phyloP scores from a whole-genome alignment of 139 green algal genomes.

The Tetradesmus obliquus region DNA sequence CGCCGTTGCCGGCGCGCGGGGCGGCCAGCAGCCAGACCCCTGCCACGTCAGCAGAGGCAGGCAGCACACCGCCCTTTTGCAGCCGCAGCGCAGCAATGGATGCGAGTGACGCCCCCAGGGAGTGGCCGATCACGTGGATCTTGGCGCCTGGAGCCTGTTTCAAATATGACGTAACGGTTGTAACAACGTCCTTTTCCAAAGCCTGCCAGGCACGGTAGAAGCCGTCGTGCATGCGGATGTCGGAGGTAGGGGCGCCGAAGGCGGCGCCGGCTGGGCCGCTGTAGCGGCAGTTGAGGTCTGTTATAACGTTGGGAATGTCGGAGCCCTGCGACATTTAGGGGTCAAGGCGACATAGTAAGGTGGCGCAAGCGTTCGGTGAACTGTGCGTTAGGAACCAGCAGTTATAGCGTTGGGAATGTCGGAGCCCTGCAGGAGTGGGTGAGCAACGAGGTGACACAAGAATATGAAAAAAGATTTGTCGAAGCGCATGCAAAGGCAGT shows the following conservation, averaged over 20 bases:
- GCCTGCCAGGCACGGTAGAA: background rate
- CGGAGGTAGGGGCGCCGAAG: background rate
- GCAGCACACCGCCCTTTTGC: background rate
- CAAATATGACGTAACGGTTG: background rate
- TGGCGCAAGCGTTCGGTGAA: no score
- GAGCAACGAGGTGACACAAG: background rate
- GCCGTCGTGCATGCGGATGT: background rate
- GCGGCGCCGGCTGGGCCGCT: background rate
- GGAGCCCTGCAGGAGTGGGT: background rate
- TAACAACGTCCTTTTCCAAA: background rate
- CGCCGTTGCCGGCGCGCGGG: background rate
- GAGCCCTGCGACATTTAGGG: background rate
- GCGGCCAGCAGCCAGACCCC: background rate
- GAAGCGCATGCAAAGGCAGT: background rate
- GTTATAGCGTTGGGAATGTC: background rate
- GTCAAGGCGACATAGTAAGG: no score
- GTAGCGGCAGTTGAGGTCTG: background rate
- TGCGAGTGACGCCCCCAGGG: background rate
- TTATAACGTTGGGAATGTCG: background rate
- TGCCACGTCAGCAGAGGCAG: background rate
- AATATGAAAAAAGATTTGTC: background rate
- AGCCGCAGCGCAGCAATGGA: background rate
- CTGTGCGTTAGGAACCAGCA: background rate
- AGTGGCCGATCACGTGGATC: background rate
- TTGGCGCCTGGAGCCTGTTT: background rate